A percentile compares a stretch with the other conserved stretches of the same genome.
phyloP scores from a whole-genome alignment of 2,329 filamentous ascomycete genomes.

The Neospermospora avenae region DNA sequence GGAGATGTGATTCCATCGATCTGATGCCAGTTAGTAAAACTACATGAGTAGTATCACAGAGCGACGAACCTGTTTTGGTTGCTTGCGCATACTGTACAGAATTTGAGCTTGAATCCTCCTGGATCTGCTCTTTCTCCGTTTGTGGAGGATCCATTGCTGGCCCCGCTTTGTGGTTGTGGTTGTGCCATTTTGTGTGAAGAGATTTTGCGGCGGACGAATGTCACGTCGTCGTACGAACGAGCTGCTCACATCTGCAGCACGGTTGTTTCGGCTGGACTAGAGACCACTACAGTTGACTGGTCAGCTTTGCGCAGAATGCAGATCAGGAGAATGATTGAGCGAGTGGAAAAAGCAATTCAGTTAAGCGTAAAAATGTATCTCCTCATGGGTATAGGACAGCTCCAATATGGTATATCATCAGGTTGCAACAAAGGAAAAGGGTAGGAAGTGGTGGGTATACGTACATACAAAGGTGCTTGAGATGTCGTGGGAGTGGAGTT shows the following conservation, averaged over 20 bases:
- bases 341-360: slow-evolving; percentile 22
- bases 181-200: slow-evolving; percentile 12
- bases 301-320: slow-evolving; percentile 11
- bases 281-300: background rate
- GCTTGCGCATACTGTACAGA: slow-evolving; percentile 98
- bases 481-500: background rate
- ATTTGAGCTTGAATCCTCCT: slow-evolving; percentile 79
- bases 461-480: background rate
- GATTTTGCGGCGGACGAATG: slow-evolving; percentile 1
- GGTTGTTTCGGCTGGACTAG: background rate
- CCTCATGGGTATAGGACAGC: slow-evolving; percentile 37
- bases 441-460: slow-evolving; percentile 1
- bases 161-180: slow-evolving; percentile 14
- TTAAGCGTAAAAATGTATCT: slow-evolving; percentile 32
- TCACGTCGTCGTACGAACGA: slow-evolving; percentile 2
- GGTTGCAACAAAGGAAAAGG: slow-evolving; percentile 9
- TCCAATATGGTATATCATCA: slow-evolving; percentile 36
- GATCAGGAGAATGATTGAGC: background rate
- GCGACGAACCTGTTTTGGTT: slow-evolving; percentile 82
- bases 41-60: background rate
- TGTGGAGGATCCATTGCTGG: slow-evolving; percentile 25
- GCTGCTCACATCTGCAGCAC: slow-evolving; percentile 1
- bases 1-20: slow-evolving; percentile 99
- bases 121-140: slow-evolving; percentile 28
- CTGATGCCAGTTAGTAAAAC: slow-evolving; percentile 41